Evolutionary conservation across 768 basidiomycete genomes (phyloP), one percentile per base, ranked within the genome.

Genomic region (Boletus subparvulus): DNA sequence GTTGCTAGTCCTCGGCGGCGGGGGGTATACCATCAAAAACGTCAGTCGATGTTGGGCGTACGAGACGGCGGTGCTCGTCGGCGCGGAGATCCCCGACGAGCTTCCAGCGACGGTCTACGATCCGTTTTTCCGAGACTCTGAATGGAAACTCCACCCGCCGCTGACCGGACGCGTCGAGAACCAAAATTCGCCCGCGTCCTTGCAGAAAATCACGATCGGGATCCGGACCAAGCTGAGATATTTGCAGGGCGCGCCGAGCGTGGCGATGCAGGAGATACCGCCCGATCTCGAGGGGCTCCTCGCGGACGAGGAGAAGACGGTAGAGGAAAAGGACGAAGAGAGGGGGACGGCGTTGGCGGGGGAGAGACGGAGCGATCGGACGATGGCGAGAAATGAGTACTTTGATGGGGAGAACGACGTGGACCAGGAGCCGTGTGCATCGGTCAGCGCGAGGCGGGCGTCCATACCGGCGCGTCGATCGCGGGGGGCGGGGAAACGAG

Each of bases 31-130:
- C 6, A 91, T 98, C 71, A 91, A 94, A 68, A 96, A 96, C 68
- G 97, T 99, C 61, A 90, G 91, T 45, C 85, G 96, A n/a, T 99
- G 96, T 69, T 99, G 96, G 96, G 88, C 96, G 35, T 96, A 99
- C 77, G 96, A 99, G 72, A 99, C 97, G 0, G 87, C 92, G 13
- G 90, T 98, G 1, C 84, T 96, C 9, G 87, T 97, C 45, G 93
- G 91, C 16, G 83, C 87, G 0, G 74, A 81, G 37, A 83, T 99
- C 30, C 88, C 94, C 0, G 88, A 96, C 73, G 86, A 89, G 56
- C 85, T 99, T 10, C 96, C 96, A 0, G 75, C 77, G 24, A 98
- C 94, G 1, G 84, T 91, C 2, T 99, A 98, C 74, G 92, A 97
- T 65, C 80, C 88, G 7, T 98, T 94, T 74, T 99, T 97, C 75